These are phyloP conservation scores for Hydnum rufescens DNA, from an alignment of 768 basidiomycete genomes.

Conservation along the genomic window DNA sequence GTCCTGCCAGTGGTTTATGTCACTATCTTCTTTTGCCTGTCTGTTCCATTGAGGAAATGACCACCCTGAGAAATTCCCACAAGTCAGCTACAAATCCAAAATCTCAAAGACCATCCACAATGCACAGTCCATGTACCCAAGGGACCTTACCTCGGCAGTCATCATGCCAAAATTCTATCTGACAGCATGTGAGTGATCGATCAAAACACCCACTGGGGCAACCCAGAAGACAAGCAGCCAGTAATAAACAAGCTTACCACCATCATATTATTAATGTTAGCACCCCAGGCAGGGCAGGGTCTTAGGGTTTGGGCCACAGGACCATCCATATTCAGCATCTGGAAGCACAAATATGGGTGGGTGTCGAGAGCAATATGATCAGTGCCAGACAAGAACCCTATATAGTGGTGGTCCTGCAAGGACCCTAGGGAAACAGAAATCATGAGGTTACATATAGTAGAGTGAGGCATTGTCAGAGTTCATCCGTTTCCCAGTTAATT, in stretches of 20 bases:
- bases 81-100: slow-evolving; percentile 13
- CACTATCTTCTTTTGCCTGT: no score
- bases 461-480: no score
- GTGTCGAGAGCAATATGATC: slow-evolving; percentile 43
- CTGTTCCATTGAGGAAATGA: slow-evolving; percentile 23
- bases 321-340: slow-evolving; percentile 19
- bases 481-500: no score
- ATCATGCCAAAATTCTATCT: slow-evolving; percentile 40
- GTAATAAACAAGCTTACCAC: not conserved
- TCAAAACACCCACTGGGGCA: slow-evolving; percentile 24
- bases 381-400: slow-evolving; percentile 25
- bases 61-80: slow-evolving; percentile 29
- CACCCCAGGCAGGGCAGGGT: slow-evolving; percentile 22
- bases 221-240: not conserved
- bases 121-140: slow-evolving; percentile 19
- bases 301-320: slow-evolving; percentile 16
- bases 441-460: no score
- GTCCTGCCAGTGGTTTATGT: no score
- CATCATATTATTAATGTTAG: slow-evolving; percentile 6
- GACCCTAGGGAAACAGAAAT: slow-evolving; percentile 21
- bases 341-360: slow-evolving; percentile 51
- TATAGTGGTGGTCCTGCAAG: not conserved
- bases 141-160: slow-evolving; percentile 57
- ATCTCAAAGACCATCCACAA: slow-evolving; percentile 13
- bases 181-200: no score